A percentile compares a stretch with the other conserved stretches of the same genome.
phyloP scores from a whole-genome alignment of 306 rosid species.

The Quercus cerris region DNA sequence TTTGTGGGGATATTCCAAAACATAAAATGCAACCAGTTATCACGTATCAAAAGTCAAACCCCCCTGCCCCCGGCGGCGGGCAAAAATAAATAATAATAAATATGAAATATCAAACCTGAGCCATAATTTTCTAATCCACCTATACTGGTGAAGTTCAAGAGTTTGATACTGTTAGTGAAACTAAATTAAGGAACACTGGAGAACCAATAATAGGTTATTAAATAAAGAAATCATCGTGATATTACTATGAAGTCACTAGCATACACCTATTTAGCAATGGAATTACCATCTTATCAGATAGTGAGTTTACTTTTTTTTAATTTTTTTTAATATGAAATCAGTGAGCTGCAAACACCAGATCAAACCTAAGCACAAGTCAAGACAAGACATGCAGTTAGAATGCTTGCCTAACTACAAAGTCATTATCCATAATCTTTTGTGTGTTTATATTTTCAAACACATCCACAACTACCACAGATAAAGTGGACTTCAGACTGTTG shows the following conservation, averaged over 20 bases:
- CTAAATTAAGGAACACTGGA: not conserved
- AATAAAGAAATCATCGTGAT: not conserved
- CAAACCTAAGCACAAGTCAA: not conserved
- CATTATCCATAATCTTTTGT: not conserved
- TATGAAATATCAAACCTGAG: not conserved
- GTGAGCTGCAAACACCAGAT: no score
- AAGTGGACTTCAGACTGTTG: not conserved
- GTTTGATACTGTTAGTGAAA: not conserved
- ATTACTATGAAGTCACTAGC: not conserved
- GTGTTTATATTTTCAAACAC: not conserved
- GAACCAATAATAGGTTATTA: not conserved
- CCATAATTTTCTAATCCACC: not conserved
- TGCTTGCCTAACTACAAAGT: not conserved
- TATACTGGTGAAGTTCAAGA: not conserved
- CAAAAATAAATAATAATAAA: not conserved
- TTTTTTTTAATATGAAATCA: no score
- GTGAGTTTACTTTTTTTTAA: no score
- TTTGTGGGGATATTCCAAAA: not conserved
- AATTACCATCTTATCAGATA: not conserved
- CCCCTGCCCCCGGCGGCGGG: no score
- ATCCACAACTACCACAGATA: not conserved
- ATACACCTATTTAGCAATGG: not conserved
- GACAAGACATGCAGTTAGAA: not conserved
- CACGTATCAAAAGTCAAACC: no score
- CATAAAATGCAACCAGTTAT: not conserved